Conservation (phyloP, 2,329 filamentous ascomycete genomes). For the Lasiodiplodia hormozganensis region DNA sequence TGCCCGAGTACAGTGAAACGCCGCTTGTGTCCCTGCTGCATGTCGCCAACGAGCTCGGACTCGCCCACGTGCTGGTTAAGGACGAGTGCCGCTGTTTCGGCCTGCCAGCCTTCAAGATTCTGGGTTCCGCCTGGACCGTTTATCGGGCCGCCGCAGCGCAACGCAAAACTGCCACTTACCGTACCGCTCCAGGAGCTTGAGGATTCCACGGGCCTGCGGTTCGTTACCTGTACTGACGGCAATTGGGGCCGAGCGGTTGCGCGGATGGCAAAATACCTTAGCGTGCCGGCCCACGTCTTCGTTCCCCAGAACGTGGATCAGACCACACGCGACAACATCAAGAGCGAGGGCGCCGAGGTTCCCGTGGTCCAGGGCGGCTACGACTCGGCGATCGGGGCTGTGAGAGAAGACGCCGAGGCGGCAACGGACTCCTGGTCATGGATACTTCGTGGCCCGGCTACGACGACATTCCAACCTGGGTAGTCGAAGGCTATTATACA, state of each 20-base stretch:
- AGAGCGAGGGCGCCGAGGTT: slow-evolving; percentile 68
- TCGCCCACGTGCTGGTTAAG: slow-evolving; percentile 67
- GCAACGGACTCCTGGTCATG: slow-evolving; percentile 63
- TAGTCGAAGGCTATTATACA: slow-evolving; percentile 78
- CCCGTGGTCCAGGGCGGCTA: slow-evolving; percentile 65
- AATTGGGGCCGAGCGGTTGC: slow-evolving; percentile 80
- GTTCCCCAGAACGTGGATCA: slow-evolving; percentile 67
- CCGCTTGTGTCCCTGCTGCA: slow-evolving; percentile 60
- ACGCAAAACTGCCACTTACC: slow-evolving; percentile 52
- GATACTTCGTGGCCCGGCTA: slow-evolving; percentile 74
- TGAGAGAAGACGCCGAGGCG: slow-evolving; percentile 41
- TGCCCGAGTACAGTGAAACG: slow-evolving; percentile 65
- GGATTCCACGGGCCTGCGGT: slow-evolving; percentile 45
- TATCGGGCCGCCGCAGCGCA: slow-evolving; percentile 62
- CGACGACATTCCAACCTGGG: slow-evolving; percentile 71
- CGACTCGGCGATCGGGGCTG: slow-evolving; percentile 65
- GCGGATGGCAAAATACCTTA: slow-evolving; percentile 68
- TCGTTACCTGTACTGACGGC: slow-evolving; percentile 75
- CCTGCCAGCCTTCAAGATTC: slow-evolving; percentile 79
- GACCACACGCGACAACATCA: slow-evolving; percentile 62
- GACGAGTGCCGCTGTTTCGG: slow-evolving; percentile 73
- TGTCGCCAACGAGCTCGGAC: slow-evolving; percentile 61
- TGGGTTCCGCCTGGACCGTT: slow-evolving; percentile 78
- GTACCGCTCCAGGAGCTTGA: slow-evolving; percentile 55
- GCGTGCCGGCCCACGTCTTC: slow-evolving; percentile 63